Evolutionary conservation across 305 asterid species (phyloP).

Genomic region (Plantago rigida): DNA sequence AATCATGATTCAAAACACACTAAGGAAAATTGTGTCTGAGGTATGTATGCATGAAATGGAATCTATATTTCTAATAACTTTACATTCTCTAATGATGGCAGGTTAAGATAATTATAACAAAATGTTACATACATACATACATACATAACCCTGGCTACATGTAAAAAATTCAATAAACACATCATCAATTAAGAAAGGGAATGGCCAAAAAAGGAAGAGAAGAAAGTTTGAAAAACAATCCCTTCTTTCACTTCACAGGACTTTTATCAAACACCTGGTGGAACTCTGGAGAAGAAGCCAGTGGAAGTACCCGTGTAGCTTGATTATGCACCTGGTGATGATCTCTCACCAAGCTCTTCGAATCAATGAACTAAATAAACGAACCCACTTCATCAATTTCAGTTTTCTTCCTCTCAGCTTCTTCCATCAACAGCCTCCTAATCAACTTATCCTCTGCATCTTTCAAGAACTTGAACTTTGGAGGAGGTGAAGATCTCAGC

Average conservation of each 20-base stretch:
- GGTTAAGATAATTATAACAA: not conserved
- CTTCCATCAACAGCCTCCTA: conserved; percentile 45
- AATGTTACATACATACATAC: not conserved
- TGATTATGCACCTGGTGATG: conserved; percentile 14
- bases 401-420: conserved; percentile 34
- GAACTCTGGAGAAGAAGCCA: conserved; percentile 38
- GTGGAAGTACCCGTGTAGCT: conserved; percentile 37
- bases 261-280: conserved; percentile 16
- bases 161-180: conserved; percentile 2
- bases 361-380: conserved; percentile 24
- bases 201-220: not conserved
- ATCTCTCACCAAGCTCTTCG: conserved; percentile 23
- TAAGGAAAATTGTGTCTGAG: too few relatives aligned
- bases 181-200: not conserved
- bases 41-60: not conserved
- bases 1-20: too few relatives aligned
- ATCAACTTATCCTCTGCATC: conserved; percentile 88
- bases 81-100: too few relatives aligned
- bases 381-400: conserved; percentile 26
- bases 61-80: not conserved
- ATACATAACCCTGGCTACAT: not conserved
- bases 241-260: conserved; percentile 3
- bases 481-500: conserved; percentile 82
- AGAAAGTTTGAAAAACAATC: not conserved
- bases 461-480: conserved; percentile 73